Evolutionary conservation across 139 green algal species (phyloP), one percentile per base, ranked within the genome.

Genomic region (Ettlia oleoabundans): DNA sequence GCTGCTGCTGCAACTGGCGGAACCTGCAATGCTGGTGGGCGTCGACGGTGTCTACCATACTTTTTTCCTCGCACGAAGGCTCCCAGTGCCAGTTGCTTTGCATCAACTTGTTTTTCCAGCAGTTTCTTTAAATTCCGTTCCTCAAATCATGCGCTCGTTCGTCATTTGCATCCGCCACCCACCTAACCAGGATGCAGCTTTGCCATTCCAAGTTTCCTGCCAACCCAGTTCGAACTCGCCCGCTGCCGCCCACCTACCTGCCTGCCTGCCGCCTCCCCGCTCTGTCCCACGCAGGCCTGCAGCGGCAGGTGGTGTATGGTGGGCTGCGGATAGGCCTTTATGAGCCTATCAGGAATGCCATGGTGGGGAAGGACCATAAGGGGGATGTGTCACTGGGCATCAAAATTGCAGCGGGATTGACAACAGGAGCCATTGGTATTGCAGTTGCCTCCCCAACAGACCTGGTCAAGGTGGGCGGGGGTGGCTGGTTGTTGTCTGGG

Each of bases 261-360:
- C 10, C 37, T 32, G 7, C 33, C n/a, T n/a, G 7, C n/a, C 9
- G 18, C 30, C 28, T 24, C 4, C 63, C 32, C 7, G 4, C 32
- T 18, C 15, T 65, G 69, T 42, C 47, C 43, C 18, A 10, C 85
- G 78, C 91, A 95, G 94, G 94, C 47, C 72, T 99, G 65, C 96
- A 99, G 86, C 86, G 97, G 26, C 97, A 99, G 87, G 93, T 93
- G 58, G 73, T 99, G 24, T 99, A 96, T 85, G 97, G 97, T 7
- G 97, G 97, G 0, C 92, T 99, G 10, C 89, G 97, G 33, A 99
- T 99, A 41, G 97, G 97, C 30, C 68, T 99, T 52, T 99, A 99
- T 67, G 97, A 99, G 67, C 97, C 97, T 38, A 95, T 98, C 62
- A 98, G 98, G 84, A 69, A 87, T 24, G 73, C 73, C 24, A 80